phyloP scores from a whole-genome alignment of 805 yeast genomes.

The Ogataea polymorpha region DNA sequence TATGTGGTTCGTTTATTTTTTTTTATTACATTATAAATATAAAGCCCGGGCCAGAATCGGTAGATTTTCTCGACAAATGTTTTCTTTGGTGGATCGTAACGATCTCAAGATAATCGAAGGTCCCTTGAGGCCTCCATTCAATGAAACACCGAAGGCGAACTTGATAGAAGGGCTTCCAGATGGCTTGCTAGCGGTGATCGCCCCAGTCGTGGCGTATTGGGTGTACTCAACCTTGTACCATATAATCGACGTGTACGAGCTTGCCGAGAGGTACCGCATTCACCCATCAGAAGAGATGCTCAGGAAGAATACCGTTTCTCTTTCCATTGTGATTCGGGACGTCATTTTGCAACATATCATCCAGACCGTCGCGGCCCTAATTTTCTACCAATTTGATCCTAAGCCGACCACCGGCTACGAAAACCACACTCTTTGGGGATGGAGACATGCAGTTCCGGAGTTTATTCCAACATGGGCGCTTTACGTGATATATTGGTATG shows the following conservation, averaged over 20 bases:
- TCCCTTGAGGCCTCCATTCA: slow-evolving; percentile 28
- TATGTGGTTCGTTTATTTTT: slow-evolving; percentile 1
- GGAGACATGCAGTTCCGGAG: slow-evolving; percentile 34
- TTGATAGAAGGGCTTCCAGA: slow-evolving; percentile 67
- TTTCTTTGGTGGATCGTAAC: slow-evolving; percentile 9
- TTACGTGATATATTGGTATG: slow-evolving; percentile 57
- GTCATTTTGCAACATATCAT: slow-evolving; percentile 82
- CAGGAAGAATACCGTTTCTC: slow-evolving; percentile 70
- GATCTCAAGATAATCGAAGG: slow-evolving; percentile 26
- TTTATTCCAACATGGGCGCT: slow-evolving; percentile 47
- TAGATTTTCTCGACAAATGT: slow-evolving; percentile 1
- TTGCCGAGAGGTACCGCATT: slow-evolving; percentile 81
- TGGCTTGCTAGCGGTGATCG: slow-evolving; percentile 62
- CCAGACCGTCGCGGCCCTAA: slow-evolving; percentile 69
- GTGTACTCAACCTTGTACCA: slow-evolving; percentile 68
- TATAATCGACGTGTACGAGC: slow-evolving; percentile 64
- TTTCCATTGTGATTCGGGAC: slow-evolving; percentile 69
- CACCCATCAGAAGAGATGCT: slow-evolving; percentile 88
- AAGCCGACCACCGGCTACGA: slow-evolving; percentile 51
- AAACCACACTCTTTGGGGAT: slow-evolving; percentile 43
- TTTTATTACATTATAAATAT: slow-evolving; percentile 1
- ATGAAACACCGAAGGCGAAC: slow-evolving; percentile 33
- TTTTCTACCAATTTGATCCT: slow-evolving; percentile 55
- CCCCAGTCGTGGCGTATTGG: slow-evolving; percentile 89
- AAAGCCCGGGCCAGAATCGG: slow-evolving; percentile 2